Base-by-base conservation (phyloP, 352 stramenopile genomes). In the Pythium guiyangense region DNA sequence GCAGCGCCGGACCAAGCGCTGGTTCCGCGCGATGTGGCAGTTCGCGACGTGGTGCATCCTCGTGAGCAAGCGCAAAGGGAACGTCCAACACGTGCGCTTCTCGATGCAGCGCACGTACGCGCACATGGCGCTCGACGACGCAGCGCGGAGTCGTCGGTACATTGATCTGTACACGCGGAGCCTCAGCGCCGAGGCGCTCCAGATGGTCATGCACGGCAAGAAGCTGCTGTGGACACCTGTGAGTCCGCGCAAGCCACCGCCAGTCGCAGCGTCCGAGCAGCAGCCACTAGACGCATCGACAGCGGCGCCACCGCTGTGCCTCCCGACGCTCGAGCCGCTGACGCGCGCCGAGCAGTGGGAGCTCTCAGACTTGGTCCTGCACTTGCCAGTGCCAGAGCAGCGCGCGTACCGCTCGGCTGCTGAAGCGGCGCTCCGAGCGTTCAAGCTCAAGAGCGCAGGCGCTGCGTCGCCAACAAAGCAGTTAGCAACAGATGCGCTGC, bases 11-110 rank as follows among this genome's bases (percentile, higher is more conserved):
- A 70, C 69, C 31, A 65, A 63, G 6, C 40, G 40, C 25, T 90
- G 80, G 80, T 63, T 86, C n/a, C 70, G 77, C 8, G 69, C 53
- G 18, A 88, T 90, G 75, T 92, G 82, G 82, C 69, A 66, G 27
- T 92, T 84, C 37, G 79, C 82, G 26, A 71, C 72, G 14, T 67
- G 62, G 6, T 82, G 75, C 37, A 60, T 90, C 12, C 49, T 88
- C 6, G 56, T 77, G 3, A 57, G 74, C 17, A 63, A 59, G 6
- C 64, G 55, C 43, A 60, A 62, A 26, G 59, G 67, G 6, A 55
- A 66, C 29, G 18, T 27, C 31, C 50, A 57, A 5, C 42, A 57
- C 6, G 22, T 66, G 6, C 54, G 53, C 6, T 58, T 69, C 6
- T 45, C 49, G 1, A 25, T 47, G 34, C 35, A 53, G 2, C 42